Percentiles rank a stretch among this genome's conserved stretches.
These are phyloP conservation scores for Casaregolazyma suthepensis DNA, from an alignment of 1,139 yeast species.

Conservation along the genomic window DNA sequence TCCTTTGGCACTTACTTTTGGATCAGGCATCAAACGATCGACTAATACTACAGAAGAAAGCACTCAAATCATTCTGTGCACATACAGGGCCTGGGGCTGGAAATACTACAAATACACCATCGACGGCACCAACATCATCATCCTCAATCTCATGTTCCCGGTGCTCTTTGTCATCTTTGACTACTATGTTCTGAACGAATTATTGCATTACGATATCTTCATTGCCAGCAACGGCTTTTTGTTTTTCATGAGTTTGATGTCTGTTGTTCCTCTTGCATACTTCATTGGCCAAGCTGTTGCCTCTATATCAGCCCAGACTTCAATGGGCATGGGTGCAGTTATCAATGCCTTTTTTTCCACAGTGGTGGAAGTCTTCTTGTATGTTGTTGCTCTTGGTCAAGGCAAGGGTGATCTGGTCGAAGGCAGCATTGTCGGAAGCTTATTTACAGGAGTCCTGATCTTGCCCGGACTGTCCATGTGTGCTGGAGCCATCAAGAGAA, in stretches of 20 bases:
- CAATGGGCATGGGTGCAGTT: constrained; percentile 99
- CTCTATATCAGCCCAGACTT: constrained; percentile 94
- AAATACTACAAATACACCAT: constrained; percentile 94
- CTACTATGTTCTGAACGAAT: constrained; percentile 56
- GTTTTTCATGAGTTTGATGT: constrained; percentile 69
- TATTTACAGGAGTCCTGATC: constrained; percentile 83
- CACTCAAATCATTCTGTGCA: constrained; percentile 57
- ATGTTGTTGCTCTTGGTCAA: constrained; percentile 84
- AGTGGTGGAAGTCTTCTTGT: constrained; percentile 84
- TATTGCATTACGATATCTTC: constrained; percentile 42
- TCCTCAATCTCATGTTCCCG: constrained; percentile 72
- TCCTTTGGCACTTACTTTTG: constrained; percentile 77
- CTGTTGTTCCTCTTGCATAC: constrained; percentile 90
- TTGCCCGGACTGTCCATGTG: constrained; percentile 96
- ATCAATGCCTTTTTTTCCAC: constrained; percentile 97
- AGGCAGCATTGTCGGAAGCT: constrained; percentile 95
- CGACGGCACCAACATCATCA: constrained; percentile 91
- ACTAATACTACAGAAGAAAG: constrained; percentile 30
- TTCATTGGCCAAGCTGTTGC: constrained; percentile 99
- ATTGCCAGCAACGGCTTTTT: constrained; percentile 55
- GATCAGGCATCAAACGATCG: constrained; percentile 42
- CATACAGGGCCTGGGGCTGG: constrained; percentile 85
- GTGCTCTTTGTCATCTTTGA: constrained; percentile 82
- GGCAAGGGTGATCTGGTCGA: constrained; percentile 87
- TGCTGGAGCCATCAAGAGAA: constrained; percentile 86